These are phyloP conservation scores for Fermentozyma sake DNA, from an alignment of 1,139 yeast species.

Conservation along the genomic window DNA sequence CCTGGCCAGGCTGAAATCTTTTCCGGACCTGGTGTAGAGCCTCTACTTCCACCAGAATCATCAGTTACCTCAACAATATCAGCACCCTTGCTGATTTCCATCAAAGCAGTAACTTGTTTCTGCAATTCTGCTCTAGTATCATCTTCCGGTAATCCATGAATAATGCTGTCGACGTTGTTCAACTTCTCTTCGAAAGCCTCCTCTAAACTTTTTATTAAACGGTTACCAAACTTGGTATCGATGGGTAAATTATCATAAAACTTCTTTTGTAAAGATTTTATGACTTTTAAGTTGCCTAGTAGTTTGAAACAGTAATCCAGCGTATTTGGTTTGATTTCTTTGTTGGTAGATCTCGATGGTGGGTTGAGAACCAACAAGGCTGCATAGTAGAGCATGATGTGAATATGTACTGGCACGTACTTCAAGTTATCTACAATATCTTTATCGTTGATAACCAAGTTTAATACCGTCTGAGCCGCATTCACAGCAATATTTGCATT, in stretches of 20 bases:
- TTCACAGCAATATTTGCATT: constrained; percentile 50
- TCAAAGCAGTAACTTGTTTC: constrained; percentile 15
- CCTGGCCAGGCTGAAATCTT: constrained; percentile 66
- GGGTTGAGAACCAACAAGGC: constrained; percentile 54
- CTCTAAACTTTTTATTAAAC: constrained; percentile 43
- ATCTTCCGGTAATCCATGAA: constrained; percentile 10
- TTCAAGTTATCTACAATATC: constrained; percentile 55
- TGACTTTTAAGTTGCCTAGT: constrained; percentile 26
- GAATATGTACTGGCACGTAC: constrained; percentile 69
- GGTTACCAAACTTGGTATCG: constrained; percentile 49
- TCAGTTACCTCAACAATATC: constrained; percentile 17
- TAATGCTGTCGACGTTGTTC: constrained; percentile 8
- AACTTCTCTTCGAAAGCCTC: constrained; percentile 40
- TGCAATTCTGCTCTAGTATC: constrained; percentile 11
- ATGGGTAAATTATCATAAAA: constrained; percentile 47
- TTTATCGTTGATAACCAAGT: constrained; percentile 53
- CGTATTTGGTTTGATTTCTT: constrained; percentile 12
- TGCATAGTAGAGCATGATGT: constrained; percentile 67
- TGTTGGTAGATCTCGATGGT: constrained; percentile 26
- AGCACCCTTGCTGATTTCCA: constrained; percentile 6
- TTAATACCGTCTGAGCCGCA: constrained; percentile 62
- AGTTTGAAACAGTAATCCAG: constrained; percentile 16
- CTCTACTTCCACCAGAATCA: constrained; percentile 19
- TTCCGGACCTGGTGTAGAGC: constrained; percentile 35
- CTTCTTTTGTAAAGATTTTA: constrained; percentile 38